Evolutionary conservation across 306 rosid genomes (phyloP).

Genomic region (Quercus alba): DNA sequence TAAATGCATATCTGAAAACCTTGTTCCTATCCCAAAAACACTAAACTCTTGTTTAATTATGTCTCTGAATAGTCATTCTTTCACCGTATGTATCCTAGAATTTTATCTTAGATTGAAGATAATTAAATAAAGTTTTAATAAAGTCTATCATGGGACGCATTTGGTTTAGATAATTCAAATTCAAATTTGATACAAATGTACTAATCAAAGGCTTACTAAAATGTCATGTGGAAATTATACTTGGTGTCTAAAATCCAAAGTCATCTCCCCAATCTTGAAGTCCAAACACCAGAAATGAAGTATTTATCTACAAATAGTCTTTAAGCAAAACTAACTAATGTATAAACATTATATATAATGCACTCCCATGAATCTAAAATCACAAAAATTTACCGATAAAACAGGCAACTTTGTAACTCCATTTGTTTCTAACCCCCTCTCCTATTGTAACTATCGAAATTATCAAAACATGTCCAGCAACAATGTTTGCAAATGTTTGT

Average conservation of each 20-base stretch:
- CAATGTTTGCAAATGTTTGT: not conserved
- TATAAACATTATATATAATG: not conserved
- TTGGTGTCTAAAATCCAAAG: not conserved
- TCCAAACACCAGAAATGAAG: not conserved
- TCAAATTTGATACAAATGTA: not conserved
- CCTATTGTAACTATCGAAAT: too few relatives aligned
- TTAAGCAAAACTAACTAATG: not conserved
- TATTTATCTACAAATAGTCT: not conserved
- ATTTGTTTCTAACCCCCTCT: too few relatives aligned
- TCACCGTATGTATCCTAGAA: not conserved
- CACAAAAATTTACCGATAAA: not conserved
- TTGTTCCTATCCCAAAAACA: not conserved
- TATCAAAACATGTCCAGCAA: not conserved
- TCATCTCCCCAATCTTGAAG: not conserved
- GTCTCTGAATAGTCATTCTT: not conserved
- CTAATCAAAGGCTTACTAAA: not conserved
- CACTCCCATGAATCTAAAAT: not conserved
- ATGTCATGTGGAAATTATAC: not conserved
- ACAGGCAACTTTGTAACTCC: not conserved
- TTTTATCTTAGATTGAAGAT: not conserved
- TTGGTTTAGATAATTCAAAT: not conserved
- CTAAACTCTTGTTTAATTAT: not conserved
- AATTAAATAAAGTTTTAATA: too few relatives aligned
- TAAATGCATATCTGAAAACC: not conserved
- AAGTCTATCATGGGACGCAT: not conserved